Evolutionary conservation across 352 stramenopile species (phyloP).

Genomic region (Globisporangium recalcitrans): DNA sequence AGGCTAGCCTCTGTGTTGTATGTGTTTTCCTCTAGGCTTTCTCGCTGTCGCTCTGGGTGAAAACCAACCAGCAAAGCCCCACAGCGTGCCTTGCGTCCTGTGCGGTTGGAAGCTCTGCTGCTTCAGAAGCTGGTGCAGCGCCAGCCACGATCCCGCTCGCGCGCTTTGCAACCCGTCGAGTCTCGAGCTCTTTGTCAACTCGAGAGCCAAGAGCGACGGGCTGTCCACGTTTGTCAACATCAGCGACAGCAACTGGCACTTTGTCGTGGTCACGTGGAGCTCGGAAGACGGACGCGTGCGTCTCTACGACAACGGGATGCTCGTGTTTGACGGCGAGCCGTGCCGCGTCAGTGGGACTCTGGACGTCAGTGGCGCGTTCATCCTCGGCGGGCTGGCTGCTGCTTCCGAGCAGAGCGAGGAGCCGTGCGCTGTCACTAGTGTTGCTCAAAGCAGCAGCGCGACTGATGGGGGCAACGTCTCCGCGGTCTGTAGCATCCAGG

Average conservation of each 20-base stretch:
- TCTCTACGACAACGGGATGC: constrained; percentile 68
- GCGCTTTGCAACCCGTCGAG: constrained; percentile 60
- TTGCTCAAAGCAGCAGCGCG: background rate
- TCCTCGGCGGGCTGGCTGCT: constrained; percentile 39
- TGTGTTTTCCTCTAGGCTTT: constrained; percentile 27
- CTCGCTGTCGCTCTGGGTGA: constrained; percentile 61
- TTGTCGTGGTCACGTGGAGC: constrained; percentile 53
- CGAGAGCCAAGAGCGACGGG: constrained; percentile 21
- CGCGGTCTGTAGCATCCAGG: constrained; percentile 25
- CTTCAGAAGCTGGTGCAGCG: background rate
- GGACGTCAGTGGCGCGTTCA: constrained; percentile 27
- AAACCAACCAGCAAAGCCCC: constrained; percentile 27
- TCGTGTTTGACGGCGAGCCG: constrained; percentile 56
- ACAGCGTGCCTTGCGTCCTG: constrained; percentile 51
- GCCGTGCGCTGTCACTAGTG: constrained; percentile 4
- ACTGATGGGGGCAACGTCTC: background rate
- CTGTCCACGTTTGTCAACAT: constrained; percentile 59
- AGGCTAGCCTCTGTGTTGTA: background rate
- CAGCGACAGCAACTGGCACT: constrained; percentile 67
- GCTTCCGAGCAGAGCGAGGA: constrained; percentile 7
- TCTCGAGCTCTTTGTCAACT: constrained; percentile 45
- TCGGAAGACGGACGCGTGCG: constrained; percentile 42
- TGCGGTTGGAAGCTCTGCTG: constrained; percentile 1
- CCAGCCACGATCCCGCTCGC: constrained; percentile 27
- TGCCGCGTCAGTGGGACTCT: constrained; percentile 38